Evolutionary conservation across 768 basidiomycete genomes (phyloP), one percentile per base, ranked within the genome.

Genomic region (Dictyophora rubrovolvata): DNA sequence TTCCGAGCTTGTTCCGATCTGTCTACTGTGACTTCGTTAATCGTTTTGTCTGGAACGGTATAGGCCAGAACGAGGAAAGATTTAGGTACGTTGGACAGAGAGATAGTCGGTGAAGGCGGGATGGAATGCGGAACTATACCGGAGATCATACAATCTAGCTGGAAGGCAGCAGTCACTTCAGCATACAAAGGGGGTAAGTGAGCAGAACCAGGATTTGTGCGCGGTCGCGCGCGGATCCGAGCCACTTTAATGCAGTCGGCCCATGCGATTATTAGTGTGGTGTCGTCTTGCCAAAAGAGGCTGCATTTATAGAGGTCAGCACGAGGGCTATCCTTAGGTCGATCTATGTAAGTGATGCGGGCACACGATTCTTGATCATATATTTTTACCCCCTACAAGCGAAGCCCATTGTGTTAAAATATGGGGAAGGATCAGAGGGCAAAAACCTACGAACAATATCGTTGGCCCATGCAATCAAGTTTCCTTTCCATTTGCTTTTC

Each of bases 241-340:
- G 87, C 92, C 22, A 97, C 85, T 68, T 92, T 95, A 76, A 98
- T 88, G 55, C 85, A 78, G 70, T 94, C 89, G 10, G 93, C 93
- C 96, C 94, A 98, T 1, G 84, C 88, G 52, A 97, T 87, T 42
- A 99, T 79, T 1, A 99, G 78, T 0, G 92, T 93, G 1, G 82
- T 80, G 65, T 94, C 89, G 67, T 96, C 93, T 65, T 91, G 89
- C 94, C 95, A 99, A 59, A 85, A 75, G 1, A 99, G 78, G 0
- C 82, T 87, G 68, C 90, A 95, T 66, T 93, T 94, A 81, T 94
- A 97, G 8, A 97, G 78, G 67, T 99, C 96, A 0, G 93, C 88
- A 46, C 96, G 82, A 1, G 95, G 96, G 60, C 89, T 85, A 62
- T 89, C 83, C 0, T 79, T 66, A 14, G 87, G 85, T 37, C 93